Percentiles rank a stretch among this genome's conserved stretches.
phyloP scores from a whole-genome alignment of 352 stramenopile genomes.

The Pythium vanterpoolii region DNA sequence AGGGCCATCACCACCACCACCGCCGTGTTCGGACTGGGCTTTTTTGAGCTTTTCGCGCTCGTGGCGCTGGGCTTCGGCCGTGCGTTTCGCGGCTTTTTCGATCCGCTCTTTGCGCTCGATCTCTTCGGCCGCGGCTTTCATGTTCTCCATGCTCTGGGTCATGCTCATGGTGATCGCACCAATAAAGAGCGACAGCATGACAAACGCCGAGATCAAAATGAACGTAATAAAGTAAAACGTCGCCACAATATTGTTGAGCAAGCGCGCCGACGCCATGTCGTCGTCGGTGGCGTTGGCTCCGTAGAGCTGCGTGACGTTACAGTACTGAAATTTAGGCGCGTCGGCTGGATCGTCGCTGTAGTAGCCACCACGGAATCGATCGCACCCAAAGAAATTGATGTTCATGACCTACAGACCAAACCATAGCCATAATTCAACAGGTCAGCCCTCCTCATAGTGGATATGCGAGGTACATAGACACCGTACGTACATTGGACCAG shows the following conservation, averaged over 20 bases:
- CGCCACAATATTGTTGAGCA: conserved; percentile 55
- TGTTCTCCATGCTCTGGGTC: conserved; percentile 87
- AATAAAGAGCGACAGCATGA: conserved; percentile 90
- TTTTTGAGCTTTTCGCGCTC: conserved; percentile 45
- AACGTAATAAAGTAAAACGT: conserved; percentile 86
- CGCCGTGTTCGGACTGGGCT: conserved; percentile 15
- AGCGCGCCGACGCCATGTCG: conserved; percentile 29
- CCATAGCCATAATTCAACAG: background rate
- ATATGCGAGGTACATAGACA: background rate
- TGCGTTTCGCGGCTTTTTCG: conserved; percentile 55
- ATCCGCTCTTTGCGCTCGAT: conserved; percentile 50
- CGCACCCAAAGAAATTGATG: conserved; percentile 79
- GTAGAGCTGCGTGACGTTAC: conserved; percentile 58
- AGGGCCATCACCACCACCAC: background rate
- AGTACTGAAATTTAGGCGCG: conserved; percentile 48
- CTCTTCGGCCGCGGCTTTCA: conserved; percentile 78
- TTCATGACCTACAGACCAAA: conserved; percentile 56
- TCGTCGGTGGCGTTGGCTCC: conserved; percentile 43
- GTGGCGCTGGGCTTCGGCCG: conserved; percentile 42
- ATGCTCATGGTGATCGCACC: conserved; percentile 90
- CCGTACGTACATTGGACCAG: conserved; percentile 56
- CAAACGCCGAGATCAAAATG: conserved; percentile 83
- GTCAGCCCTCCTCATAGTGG: background rate
- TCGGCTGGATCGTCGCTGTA: conserved; percentile 43
- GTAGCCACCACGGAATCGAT: conserved; percentile 61